phyloP scores from a whole-genome alignment of 129 eudicot genomes.

The Flaveria brownii region DNA sequence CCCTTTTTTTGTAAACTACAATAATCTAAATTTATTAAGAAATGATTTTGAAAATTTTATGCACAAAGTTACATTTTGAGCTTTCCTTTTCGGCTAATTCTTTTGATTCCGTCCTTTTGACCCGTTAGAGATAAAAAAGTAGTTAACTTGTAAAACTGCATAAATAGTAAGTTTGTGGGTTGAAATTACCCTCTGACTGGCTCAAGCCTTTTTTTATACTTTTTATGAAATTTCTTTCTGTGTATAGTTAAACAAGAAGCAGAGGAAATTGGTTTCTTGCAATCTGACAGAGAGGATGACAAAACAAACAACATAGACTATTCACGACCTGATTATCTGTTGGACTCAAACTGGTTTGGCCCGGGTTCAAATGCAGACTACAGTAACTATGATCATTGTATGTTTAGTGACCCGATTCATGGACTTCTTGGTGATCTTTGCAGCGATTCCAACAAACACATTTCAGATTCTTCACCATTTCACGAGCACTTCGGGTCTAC shows the following conservation, averaged over 20 bases:
- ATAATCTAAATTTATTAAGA: not conserved
- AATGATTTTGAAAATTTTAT: not conserved
- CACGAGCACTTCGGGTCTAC: conserved; percentile 24
- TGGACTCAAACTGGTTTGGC: conserved; percentile 65
- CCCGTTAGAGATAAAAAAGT: not conserved
- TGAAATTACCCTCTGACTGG: not conserved
- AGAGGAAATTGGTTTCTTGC: conserved; percentile 33
- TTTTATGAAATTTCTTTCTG: not conserved
- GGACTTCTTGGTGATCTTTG: conserved; percentile 53
- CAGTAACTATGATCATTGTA: conserved; percentile 41
- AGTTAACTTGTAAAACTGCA: not conserved
- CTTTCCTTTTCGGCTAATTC: not conserved
- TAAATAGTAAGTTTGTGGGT: not conserved
- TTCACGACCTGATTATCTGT: conserved; percentile 63
- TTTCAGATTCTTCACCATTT: conserved; percentile 26
- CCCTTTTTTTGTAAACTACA: not conserved
- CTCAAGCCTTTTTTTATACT: not conserved
- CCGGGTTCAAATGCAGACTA: conserved; percentile 27
- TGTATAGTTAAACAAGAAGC: conserved; percentile 51
- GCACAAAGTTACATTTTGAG: not conserved
- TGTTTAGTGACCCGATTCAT: conserved; percentile 50
- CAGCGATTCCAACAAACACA: conserved; percentile 42
- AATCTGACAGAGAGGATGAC: conserved; percentile 41
- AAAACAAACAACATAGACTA: conserved; percentile 32
- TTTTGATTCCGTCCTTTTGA: not conserved